Evolutionary conservation across 805 yeast genomes (phyloP).

Genomic region (Saccharomycopsis schoenii): DNA sequence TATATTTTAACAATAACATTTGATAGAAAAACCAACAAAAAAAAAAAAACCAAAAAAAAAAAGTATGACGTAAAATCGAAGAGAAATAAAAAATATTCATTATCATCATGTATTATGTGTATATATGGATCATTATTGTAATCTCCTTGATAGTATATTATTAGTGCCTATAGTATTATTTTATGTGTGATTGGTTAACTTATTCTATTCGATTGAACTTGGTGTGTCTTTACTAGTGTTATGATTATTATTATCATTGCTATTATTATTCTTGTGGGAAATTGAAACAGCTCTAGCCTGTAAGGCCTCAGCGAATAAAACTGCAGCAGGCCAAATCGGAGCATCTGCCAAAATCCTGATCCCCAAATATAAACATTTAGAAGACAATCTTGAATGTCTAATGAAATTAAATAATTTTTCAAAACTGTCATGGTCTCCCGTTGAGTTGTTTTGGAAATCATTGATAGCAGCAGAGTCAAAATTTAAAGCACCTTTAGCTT

Average conservation of each 20-base stretch:
- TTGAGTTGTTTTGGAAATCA: slow-evolving; percentile 38
- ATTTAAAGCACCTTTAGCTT: slow-evolving; percentile 52
- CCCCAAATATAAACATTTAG: slow-evolving; percentile 56
- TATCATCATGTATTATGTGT: neutral
- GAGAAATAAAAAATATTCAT: neutral
- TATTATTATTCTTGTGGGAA: slow-evolving; percentile 1
- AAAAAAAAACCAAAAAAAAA: neutral
- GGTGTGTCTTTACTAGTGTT: neutral
- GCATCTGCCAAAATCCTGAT: slow-evolving; percentile 74
- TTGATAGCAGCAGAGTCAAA: slow-evolving; percentile 38
- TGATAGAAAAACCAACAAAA: neutral
- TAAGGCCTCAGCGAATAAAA: slow-evolving; percentile 71
- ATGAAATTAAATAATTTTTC: slow-evolving; percentile 39
- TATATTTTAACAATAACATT: too few relatives aligned
- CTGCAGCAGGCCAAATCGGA: slow-evolving; percentile 78
- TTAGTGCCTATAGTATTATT: neutral
- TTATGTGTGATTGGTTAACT: neutral
- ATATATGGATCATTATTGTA: neutral
- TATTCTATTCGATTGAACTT: neutral
- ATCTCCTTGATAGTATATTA: neutral
- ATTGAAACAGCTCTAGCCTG: slow-evolving; percentile 48
- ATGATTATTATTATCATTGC: neutral
- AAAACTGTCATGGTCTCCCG: slow-evolving; percentile 32
- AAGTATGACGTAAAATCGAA: neutral
- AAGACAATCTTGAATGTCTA: slow-evolving; percentile 39